Evolutionary conservation across 1,139 yeast species (phyloP).

Genomic region (Yamadazyma songkhlaensis): DNA sequence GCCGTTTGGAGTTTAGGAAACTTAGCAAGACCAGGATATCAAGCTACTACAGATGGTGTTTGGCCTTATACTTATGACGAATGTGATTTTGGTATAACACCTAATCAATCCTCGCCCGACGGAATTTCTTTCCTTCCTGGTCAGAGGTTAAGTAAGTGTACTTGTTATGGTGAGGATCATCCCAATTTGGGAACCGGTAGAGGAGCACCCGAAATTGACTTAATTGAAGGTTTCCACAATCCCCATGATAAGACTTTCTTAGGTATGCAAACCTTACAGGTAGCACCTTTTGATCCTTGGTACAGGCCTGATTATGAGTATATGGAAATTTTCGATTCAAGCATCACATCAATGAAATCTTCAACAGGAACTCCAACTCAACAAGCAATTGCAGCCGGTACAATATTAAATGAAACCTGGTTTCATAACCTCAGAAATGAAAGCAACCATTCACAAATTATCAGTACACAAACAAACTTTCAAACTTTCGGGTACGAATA

Average conservation of each 20-base stretch:
- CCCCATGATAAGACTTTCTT: slow-evolving; percentile 18
- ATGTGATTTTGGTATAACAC: slow-evolving; percentile 29
- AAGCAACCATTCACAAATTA: slow-evolving; percentile 8
- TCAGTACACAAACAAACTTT: slow-evolving; percentile 14
- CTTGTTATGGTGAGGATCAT: slow-evolving; percentile 28
- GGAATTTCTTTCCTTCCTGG: slow-evolving; percentile 31
- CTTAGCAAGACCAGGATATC: slow-evolving; percentile 29
- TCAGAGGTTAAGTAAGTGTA: slow-evolving; percentile 24
- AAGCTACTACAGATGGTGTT: slow-evolving; percentile 30
- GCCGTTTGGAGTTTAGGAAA: slow-evolving; percentile 33
- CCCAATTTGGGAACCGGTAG: slow-evolving; percentile 28
- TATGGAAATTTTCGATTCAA: slow-evolving; percentile 17
- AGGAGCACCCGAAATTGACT: slow-evolving; percentile 35
- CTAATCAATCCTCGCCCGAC: slow-evolving; percentile 29
- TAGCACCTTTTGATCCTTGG: slow-evolving; percentile 36
- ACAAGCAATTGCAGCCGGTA: slow-evolving; percentile 28
- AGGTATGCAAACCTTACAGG: slow-evolving; percentile 29
- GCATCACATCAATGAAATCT: slow-evolving; percentile 24
- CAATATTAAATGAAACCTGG: slow-evolving; percentile 23
- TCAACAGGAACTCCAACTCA: slow-evolving; percentile 30
- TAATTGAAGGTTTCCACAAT: slow-evolving; percentile 25
- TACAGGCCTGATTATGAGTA: slow-evolving; percentile 31
- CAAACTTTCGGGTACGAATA: slow-evolving; percentile 27
- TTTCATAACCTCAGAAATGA: slow-evolving; percentile 16
- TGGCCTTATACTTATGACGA: slow-evolving; percentile 34